Conservation (phyloP, 2,329 filamentous ascomycete genomes). For the Xylaria sp. region DNA sequence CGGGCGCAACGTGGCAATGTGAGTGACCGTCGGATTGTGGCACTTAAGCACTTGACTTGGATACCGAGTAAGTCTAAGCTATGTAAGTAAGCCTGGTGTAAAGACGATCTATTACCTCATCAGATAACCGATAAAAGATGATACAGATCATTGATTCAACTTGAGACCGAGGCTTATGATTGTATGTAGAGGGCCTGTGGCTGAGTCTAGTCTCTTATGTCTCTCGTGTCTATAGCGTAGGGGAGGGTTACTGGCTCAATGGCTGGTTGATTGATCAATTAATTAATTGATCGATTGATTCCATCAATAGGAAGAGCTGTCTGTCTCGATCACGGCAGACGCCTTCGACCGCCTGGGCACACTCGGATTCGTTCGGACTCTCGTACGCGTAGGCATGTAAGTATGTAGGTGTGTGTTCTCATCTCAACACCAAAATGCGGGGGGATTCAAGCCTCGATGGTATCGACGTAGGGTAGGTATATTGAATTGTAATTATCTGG, state of each 20-base stretch:
- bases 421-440: slow-evolving; percentile 12
- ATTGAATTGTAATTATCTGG: background rate
- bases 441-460: background rate
- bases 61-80: background rate
- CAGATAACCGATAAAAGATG: slow-evolving; percentile 9
- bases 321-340: slow-evolving; percentile 5
- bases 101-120: slow-evolving; percentile 30
- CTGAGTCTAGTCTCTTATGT: background rate
- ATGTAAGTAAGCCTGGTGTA: too few relatives aligned
- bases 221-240: background rate
- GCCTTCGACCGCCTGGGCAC: background rate
- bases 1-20: slow-evolving; percentile 21
- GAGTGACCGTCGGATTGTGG: background rate
- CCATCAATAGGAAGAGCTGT: slow-evolving; percentile 12
- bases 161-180: background rate
- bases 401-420: background rate
- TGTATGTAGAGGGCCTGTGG: background rate
- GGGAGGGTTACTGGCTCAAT: background rate
- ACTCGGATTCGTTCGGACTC: background rate
- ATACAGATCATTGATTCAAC: background rate
- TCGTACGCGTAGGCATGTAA: background rate
- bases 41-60: background rate
- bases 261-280: background rate
- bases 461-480: background rate
- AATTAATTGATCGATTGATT: slow-evolving; percentile 1